Base-by-base conservation (phyloP, 2,329 filamentous ascomycete species). In the Penicillium sp. region DNA sequence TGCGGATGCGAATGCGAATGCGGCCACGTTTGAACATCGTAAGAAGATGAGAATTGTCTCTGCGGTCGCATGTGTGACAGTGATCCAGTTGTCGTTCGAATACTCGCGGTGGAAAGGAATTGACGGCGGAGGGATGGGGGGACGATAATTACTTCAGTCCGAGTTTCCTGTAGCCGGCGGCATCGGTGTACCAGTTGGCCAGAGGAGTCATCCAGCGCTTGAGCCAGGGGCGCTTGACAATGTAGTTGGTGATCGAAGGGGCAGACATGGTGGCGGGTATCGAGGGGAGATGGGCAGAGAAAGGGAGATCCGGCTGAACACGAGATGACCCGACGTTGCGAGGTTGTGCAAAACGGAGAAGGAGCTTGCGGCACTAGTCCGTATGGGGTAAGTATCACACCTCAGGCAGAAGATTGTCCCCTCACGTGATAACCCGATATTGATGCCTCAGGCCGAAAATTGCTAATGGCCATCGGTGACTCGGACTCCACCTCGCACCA, bases 81-180 rank as follows among this genome's bases (percentile, higher is more conserved):
- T 18, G 5, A 16, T 48, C 21, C 34, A 18, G 34, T 5, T 11
- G 45, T 42, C 51, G 44, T 24, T 50, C 47, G 48, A 56, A 57
- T 36, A 48, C 59, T 56, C 55, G 44, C 18, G 50, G 53, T 59
- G 33, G 49, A 49, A 52, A 48, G 29, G 50, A 29, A 54, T 56
- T 55, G 51, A 40, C 40, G 42, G 49, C 55, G 34, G 55, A 28
- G 24, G 10, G 24, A 10, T 5, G 54, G 55, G 50, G 54, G 54
- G 59, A 54, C 56, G 56, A 60, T 54, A 62, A 79, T 75, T 88
- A 96, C 92, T 83, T 90, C 79, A 97, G 83, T 71, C 93, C 93
- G 71, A 97, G 83, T 85, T 93, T 86, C 79, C 92, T 89, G 85
- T 97, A 96, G 74, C 93, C 93, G 68, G 92, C 84, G 69, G 91